These are phyloP conservation scores for Hordeum vulgare DNA, from an alignment of 176 grass and related monocot genomes.

Conservation along the genomic window DNA sequence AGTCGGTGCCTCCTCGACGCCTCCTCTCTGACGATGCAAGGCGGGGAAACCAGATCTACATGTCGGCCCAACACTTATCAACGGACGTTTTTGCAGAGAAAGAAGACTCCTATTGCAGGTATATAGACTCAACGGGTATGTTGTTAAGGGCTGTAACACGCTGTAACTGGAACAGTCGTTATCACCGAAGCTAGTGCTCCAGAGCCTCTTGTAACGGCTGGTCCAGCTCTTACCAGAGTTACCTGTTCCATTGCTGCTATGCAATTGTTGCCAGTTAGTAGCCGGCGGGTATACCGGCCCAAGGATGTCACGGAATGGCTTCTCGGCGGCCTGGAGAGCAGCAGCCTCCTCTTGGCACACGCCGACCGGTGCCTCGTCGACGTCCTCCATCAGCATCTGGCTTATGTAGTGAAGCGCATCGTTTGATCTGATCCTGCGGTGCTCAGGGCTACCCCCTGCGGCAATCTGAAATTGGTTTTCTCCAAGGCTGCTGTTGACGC, in stretches of 20 bases:
- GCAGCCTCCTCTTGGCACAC: slow-evolving; percentile 15
- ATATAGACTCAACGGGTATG: background rate
- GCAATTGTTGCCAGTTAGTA: background rate
- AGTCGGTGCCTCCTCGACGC: slow-evolving; percentile 23
- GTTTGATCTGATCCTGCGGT: slow-evolving; percentile 20
- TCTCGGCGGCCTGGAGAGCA: slow-evolving; percentile 33
- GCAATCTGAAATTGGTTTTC: background rate
- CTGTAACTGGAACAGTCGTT: background rate
- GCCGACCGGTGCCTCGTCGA: slow-evolving; percentile 9
- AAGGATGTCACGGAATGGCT: slow-evolving; percentile 40
- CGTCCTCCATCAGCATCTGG: slow-evolving; percentile 30
- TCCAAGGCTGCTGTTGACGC: background rate
- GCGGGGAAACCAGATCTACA: background rate
- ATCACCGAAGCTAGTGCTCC: background rate
- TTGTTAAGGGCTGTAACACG: background rate
- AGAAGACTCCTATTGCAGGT: background rate
- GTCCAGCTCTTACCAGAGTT: background rate
- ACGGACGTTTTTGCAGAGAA: background rate
- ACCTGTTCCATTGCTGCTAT: background rate
- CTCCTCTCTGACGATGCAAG: slow-evolving; percentile 42
- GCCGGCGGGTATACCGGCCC: background rate
- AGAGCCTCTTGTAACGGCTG: background rate
- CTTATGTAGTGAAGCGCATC: slow-evolving; percentile 28
- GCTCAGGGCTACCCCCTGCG: background rate
- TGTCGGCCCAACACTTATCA: background rate